phyloP scores from a whole-genome alignment of 108 stramenopile genomes.

The Discostella stelligeroides region DNA sequence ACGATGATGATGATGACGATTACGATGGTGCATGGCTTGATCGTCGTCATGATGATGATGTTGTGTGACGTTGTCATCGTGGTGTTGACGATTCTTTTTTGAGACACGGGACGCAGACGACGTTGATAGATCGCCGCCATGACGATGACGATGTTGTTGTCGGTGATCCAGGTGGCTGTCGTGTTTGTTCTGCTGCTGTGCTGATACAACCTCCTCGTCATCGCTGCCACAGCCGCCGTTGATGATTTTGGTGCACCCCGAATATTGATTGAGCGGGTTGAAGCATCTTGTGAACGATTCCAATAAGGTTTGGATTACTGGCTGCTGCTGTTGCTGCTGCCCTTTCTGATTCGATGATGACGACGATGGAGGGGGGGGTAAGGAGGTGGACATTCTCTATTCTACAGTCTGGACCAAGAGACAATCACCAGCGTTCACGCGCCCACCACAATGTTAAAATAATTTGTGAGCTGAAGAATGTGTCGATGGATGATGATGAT shows the following conservation, averaged over 20 bases:
- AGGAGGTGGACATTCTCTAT: no score
- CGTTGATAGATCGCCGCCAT: no score
- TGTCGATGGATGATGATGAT: no score
- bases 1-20: no score
- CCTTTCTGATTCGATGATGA: not conserved
- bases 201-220: conserved; percentile 23
- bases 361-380: no score
- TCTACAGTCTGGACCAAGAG: no score
- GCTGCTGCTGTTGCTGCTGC: conserved; percentile 8
- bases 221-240: conserved; percentile 2
- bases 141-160: no score
- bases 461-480: no score
- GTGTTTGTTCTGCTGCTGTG: not conserved
- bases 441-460: no score
- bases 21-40: not conserved
- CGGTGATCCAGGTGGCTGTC: not conserved
- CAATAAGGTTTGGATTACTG: conserved; percentile 27
- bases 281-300: conserved; percentile 40
- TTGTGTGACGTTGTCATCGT: not conserved
- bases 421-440: no score
- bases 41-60: not conserved
- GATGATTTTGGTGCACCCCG: not conserved
- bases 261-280: conserved; percentile 10
- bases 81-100: conserved; percentile 6
- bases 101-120: not conserved